Evolutionary conservation across 1,284 basidiomycete genomes (phyloP).

Genomic region (Boletellus deceptivus): DNA sequence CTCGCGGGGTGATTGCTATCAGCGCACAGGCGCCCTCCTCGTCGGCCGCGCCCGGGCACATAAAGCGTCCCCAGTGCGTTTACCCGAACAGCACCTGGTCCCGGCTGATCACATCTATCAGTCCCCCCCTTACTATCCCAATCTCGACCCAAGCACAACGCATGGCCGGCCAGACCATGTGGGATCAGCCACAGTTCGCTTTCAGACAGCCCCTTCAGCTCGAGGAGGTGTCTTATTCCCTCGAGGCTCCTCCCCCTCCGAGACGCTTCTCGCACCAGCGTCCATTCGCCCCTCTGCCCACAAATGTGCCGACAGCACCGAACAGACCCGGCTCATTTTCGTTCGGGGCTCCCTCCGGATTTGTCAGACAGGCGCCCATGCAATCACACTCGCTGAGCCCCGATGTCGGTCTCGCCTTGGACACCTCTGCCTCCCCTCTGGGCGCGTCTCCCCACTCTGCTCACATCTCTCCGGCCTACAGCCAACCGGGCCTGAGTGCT

Average conservation of each 20-base stretch:
- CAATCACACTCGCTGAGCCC: slow-evolving; percentile 9
- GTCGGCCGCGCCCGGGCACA: background rate
- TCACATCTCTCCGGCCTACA: slow-evolving; percentile 22
- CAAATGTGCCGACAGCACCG: slow-evolving; percentile 1
- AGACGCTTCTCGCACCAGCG: slow-evolving; percentile 17
- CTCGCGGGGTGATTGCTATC: background rate
- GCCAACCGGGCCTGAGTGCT: slow-evolving; percentile 6
- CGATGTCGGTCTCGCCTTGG: slow-evolving; percentile 9
- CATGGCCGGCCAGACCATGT: slow-evolving; percentile 13
- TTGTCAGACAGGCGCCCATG: slow-evolving; percentile 14
- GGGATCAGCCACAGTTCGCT: slow-evolving; percentile 20
- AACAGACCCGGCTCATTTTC: slow-evolving; percentile 13
- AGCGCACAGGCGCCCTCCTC: background rate
- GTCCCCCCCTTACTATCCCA: too few species aligned
- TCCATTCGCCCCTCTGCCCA: slow-evolving; percentile 7
- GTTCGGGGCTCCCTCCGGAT: slow-evolving; percentile 9
- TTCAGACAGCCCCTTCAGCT: slow-evolving; percentile 36
- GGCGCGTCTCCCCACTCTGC: slow-evolving; percentile 8
- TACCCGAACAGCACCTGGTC: too few species aligned
- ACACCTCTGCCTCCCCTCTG: slow-evolving; percentile 21
- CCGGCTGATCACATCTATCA: too few species aligned
- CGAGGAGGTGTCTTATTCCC: slow-evolving; percentile 36
- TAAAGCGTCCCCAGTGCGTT: background rate
- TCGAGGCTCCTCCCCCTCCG: slow-evolving; percentile 13
- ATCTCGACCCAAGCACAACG: slow-evolving; percentile 28